Base-by-base conservation (phyloP, 179 eudicot genomes). In the Nepenthes alata region DNA sequence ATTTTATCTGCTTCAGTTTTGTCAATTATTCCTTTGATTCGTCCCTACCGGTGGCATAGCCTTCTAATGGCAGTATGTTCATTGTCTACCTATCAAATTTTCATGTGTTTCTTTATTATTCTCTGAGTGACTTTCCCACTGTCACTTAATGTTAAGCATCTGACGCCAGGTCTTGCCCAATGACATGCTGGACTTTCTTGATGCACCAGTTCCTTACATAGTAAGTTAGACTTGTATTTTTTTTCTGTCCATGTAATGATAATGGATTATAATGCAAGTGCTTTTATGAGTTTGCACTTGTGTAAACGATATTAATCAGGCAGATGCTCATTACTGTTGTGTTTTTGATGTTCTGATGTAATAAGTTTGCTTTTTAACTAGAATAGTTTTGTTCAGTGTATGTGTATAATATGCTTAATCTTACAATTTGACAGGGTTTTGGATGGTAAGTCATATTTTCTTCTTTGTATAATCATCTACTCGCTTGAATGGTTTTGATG, bases 151-250 rank as follows among this genome's bases (percentile, higher is more conserved):
- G 34, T 62, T 59, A 8, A 2, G 64, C 38, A 38, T 57, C 52
- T 12, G 53, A 41, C 13, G 5, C 25, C 88, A 93, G 98, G 83
- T 93, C 73, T 75, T 93, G 70, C 98, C 98, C 6, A 81, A 87
- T 77, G 98, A 93, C 87, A 93, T 93, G 97, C 80, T 87, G 71
- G 98, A 93, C 72, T 93, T 93, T 73, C 77, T 93, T 81, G 98
- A 93, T 75, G 98, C 98, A 49, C 98, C 98, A 47, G 98, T 90
- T 58, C 98, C 98, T 11, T 93, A 85, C 75, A 67, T 93, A 52
- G 98, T 93, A 79, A 89, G 95, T 80, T 57, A 7, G 34, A 36
- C 54, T 58, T 36, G 16, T 35, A n/a, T n/a, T 38, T 13, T 55
- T 10, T 64, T 4, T 45, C 7, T 10, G 38, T 53, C 35, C 44